Percentiles rank a stretch among this genome's conserved stretches.
Conservation (phyloP, 75 land plant species). For the Selaginella tamariscina region DNA sequence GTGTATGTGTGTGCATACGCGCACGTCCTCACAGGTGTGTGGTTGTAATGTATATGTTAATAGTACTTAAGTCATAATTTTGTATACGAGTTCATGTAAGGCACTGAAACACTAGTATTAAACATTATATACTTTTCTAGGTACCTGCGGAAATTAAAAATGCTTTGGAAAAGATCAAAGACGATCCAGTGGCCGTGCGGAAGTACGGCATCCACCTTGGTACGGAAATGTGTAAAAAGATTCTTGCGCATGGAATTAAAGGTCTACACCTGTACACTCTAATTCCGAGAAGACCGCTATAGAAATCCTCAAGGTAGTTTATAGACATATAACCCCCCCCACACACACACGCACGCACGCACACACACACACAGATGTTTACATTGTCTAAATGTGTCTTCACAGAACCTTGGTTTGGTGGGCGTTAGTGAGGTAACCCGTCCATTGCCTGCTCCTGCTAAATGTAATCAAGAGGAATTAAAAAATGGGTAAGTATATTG, state of each 20-base stretch:
- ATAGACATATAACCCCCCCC: no score
- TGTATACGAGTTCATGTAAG: no score
- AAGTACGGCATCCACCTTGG: constrained; percentile 91
- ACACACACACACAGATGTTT: neutral
- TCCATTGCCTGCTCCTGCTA: constrained; percentile 34
- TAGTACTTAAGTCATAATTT: no score
- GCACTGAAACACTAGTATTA: no score
- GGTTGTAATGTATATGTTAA: no score
- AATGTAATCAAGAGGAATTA: neutral
- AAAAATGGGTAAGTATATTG: no score
- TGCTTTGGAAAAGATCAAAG: constrained; percentile 91
- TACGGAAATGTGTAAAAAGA: constrained; percentile 98
- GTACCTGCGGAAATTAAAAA: constrained; percentile 70
- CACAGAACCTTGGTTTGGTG: constrained; percentile 87
- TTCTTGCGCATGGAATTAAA: constrained; percentile 79
- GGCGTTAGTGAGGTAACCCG: constrained; percentile 65
- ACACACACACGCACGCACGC: no score
- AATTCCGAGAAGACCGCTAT: constrained; percentile 81
- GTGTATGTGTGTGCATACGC: no score
- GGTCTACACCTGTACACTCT: constrained; percentile 80
- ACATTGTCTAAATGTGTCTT: neutral
- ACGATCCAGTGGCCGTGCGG: constrained; percentile 85
- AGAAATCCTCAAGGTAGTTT: constrained; percentile 58
- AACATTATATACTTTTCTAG: constrained; percentile 19
- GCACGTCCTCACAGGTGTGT: no score